Percentiles rank a stretch among this genome's conserved stretches.
These are phyloP conservation scores for Hypoxylon sp. DNA, from an alignment of 2,329 filamentous ascomycete species.

Conservation along the genomic window DNA sequence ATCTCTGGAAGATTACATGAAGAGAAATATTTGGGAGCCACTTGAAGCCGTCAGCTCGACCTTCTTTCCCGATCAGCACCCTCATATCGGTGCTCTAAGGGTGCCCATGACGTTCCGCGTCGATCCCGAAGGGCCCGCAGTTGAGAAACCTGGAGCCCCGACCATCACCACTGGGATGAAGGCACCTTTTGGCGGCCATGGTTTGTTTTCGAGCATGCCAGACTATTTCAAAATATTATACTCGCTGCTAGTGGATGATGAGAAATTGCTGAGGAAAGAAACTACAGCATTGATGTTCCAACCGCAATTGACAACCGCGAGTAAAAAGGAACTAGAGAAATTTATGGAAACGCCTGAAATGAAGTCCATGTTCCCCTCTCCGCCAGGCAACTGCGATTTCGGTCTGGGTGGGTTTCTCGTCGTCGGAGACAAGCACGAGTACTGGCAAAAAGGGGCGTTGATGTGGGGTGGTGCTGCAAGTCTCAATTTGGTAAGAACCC, in stretches of 20 bases:
- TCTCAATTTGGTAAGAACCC: slow-evolving; percentile 54
- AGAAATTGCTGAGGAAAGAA: slow-evolving; percentile 53
- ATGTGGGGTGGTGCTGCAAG: slow-evolving; percentile 59
- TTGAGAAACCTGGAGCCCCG: slow-evolving; percentile 32
- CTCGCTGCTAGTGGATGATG: slow-evolving; percentile 59
- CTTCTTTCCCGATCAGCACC: slow-evolving; percentile 37
- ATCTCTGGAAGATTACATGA: slow-evolving; percentile 39
- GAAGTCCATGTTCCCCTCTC: slow-evolving; percentile 45
- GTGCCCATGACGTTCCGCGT: slow-evolving; percentile 38
- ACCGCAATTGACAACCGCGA: slow-evolving; percentile 53
- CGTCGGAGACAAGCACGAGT: slow-evolving; percentile 47
- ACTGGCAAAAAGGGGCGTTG: slow-evolving; percentile 52
- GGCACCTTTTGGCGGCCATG: slow-evolving; percentile 49
- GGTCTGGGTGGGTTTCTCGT: slow-evolving; percentile 56
- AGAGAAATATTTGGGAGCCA: slow-evolving; percentile 37
- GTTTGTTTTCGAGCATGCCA: slow-evolving; percentile 47
- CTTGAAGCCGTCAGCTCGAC: slow-evolving; percentile 32
- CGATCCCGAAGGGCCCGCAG: slow-evolving; percentile 26
- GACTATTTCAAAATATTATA: slow-evolving; percentile 56
- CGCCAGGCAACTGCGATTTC: slow-evolving; percentile 51
- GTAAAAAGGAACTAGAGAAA: slow-evolving; percentile 38
- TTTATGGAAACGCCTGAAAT: slow-evolving; percentile 40
- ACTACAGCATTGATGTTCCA: slow-evolving; percentile 57
- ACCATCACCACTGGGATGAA: slow-evolving; percentile 33
- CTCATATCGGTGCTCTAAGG: slow-evolving; percentile 28